Conservation (phyloP, 148 eudicot species). For the Cornus suecica region DNA sequence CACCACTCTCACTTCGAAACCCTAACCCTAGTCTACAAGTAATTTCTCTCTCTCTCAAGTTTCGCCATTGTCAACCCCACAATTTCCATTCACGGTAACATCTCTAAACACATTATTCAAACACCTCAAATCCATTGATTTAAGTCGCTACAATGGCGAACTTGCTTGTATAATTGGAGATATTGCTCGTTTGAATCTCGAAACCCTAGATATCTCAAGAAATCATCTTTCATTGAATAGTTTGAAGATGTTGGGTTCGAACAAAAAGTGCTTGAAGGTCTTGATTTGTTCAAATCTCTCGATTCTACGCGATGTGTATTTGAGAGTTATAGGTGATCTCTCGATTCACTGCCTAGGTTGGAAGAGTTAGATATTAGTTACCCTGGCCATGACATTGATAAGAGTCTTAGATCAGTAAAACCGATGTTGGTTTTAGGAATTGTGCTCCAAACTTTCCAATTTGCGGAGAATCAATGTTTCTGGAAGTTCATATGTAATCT, state of each 20-base stretch:
- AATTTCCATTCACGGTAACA: conserved; percentile 16
- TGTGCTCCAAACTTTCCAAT: conserved; percentile 37
- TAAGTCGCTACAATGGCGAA: conserved; percentile 21
- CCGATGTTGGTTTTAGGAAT: conserved; percentile 49
- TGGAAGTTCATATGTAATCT: too few species aligned
- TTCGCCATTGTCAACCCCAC: conserved; percentile 36
- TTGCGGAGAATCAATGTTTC: conserved; percentile 49
- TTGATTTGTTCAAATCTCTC: conserved; percentile 27
- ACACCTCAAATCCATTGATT: conserved; percentile 39
- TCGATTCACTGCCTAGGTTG: conserved; percentile 30
- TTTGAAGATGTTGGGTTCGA: conserved; percentile 18
- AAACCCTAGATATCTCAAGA: conserved; percentile 37
- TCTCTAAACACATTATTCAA: conserved; percentile 45
- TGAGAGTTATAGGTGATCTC: conserved; percentile 28
- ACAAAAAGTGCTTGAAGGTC: conserved; percentile 30
- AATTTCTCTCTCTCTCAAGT: conserved; percentile 51
- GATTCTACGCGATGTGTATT: conserved; percentile 29
- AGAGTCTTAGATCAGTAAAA: conserved; percentile 18
- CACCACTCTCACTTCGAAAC: conserved; percentile 45
- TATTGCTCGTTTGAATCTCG: conserved; percentile 28
- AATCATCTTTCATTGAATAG: conserved; percentile 21
- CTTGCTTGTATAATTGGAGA: conserved; percentile 22
- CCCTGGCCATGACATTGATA: conserved; percentile 9
- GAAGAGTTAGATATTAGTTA: conserved; percentile 49
- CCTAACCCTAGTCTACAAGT: conserved; percentile 45